Evolutionary conservation across 1,284 basidiomycete genomes (phyloP).

Genomic region (Apiotrichum akiyoshidainum): DNA sequence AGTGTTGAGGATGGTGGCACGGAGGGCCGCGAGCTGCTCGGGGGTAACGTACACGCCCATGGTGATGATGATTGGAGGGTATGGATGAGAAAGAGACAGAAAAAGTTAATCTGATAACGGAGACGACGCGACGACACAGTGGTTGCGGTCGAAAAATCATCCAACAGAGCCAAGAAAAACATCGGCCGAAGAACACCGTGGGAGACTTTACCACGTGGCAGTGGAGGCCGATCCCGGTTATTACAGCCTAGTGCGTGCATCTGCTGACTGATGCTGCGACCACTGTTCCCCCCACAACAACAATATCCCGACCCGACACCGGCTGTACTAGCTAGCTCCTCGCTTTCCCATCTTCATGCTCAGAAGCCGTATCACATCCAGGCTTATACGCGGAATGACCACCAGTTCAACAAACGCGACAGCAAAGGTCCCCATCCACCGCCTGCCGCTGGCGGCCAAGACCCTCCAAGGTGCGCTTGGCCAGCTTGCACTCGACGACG

Average conservation of each 20-base stretch:
- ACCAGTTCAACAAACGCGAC: not conserved
- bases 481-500: conserved; percentile 42
- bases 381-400: not conserved
- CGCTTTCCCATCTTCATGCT: not conserved
- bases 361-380: not conserved
- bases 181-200: not conserved
- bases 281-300: too few species aligned
- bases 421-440: conserved; percentile 26
- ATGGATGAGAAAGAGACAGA: not conserved
- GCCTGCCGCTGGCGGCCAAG: conserved; percentile 34
- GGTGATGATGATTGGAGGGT: conserved; percentile 2
- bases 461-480: conserved; percentile 35
- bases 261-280: not conserved
- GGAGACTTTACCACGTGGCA: not conserved
- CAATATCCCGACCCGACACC: not conserved
- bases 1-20: conserved; percentile 66
- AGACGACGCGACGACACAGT: not conserved
- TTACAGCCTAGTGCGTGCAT: not conserved
- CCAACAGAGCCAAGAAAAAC: not conserved
- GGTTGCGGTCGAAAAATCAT: not conserved
- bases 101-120: conserved; percentile 7
- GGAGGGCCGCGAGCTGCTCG: conserved; percentile 38
- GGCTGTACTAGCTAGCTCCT: too few species aligned
- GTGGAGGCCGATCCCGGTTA: conserved; percentile 2
- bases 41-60: conserved; percentile 45